phyloP scores from a whole-genome alignment of 192 early-diverging fungal genomes.

The Radiomyces spectabilis region DNA sequence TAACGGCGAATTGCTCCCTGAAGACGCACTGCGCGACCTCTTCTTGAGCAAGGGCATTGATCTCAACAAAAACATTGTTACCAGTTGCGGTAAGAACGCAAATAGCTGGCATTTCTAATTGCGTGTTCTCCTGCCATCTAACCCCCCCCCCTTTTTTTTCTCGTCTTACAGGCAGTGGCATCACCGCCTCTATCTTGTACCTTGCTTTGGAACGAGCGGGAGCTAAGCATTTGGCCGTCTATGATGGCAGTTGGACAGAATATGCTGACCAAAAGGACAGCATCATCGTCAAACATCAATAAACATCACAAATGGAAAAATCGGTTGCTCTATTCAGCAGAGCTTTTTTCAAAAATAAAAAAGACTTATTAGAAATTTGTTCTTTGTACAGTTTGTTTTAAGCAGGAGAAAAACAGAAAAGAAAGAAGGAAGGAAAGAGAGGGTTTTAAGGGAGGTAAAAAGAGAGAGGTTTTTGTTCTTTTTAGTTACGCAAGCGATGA shows the following conservation, averaged over 20 bases:
- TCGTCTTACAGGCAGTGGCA: constrained; percentile 49
- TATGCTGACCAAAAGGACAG: constrained; percentile 67
- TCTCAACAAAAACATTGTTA: constrained; percentile 60
- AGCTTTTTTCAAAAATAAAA: neutral
- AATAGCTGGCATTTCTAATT: no score
- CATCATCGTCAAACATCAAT: constrained; percentile 52
- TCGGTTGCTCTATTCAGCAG: neutral
- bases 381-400: no score
- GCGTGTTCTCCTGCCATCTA: no score
- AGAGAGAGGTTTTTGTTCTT: no score
- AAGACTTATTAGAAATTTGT: neutral
- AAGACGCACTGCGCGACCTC: constrained; percentile 44
- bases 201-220: constrained; percentile 71
- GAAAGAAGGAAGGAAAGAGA: no score
- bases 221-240: constrained; percentile 57
- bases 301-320: neutral
- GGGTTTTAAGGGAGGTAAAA: no score
- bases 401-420: no score
- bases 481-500: no score
- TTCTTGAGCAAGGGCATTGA: constrained; percentile 60
- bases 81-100: constrained; percentile 59
- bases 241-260: constrained; percentile 91
- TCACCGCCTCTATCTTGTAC: constrained; percentile 79
- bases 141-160: no score
- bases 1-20: constrained; percentile 46